Base-by-base conservation (phyloP, 192 early-diverging fungal species). In the Allomyces macrogynus region DNA sequence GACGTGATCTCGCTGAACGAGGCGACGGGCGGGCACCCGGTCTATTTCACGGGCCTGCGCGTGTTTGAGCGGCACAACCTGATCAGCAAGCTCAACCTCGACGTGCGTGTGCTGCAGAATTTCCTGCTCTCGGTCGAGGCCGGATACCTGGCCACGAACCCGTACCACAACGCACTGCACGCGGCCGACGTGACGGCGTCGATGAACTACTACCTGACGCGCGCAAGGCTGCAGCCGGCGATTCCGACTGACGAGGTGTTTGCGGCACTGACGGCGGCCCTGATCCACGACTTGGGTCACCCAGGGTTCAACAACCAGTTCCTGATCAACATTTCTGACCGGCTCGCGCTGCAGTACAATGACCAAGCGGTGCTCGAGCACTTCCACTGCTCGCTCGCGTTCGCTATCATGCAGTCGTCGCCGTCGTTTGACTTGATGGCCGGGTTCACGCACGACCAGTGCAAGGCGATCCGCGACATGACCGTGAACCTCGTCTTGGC, bases 271-370 rank as follows among this genome's bases (percentile, higher is more conserved):
- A 71, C 77, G 20, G 80, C 77, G 10, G 68, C 75, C 1, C 70
- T 76, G 44, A 71, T 74, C 26, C 77, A 79, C 67, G 77, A 76
- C 23, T 60, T 49, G 23, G 32, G 18, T 18, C 81, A 82, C 65
- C 81, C 81, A 1, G 81, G 81, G 7, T 67, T 80, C 32, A 81
- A 77, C 67, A 81, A 81, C 71, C 68, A 72, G 42, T 81, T 77
- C 63, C 72, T 81, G 24, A 68, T 81, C 68, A 68, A 70, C 10
- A 71, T 76, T 0, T 43, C 26, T 14, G 68, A 76, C 63, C 74
- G 76, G 11, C 67, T 77, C 2, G 73, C 80, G 1, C 57, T 80
- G 3, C 72, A 76, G 22, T 81, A 81, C 73, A 81, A 80, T 64
- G 80, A 81, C 63, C 65, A 64, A 7, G 68, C 76, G 3, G 80